Conservation (phyloP, 192 early-diverging fungal genomes). For the Podila epigama region DNA sequence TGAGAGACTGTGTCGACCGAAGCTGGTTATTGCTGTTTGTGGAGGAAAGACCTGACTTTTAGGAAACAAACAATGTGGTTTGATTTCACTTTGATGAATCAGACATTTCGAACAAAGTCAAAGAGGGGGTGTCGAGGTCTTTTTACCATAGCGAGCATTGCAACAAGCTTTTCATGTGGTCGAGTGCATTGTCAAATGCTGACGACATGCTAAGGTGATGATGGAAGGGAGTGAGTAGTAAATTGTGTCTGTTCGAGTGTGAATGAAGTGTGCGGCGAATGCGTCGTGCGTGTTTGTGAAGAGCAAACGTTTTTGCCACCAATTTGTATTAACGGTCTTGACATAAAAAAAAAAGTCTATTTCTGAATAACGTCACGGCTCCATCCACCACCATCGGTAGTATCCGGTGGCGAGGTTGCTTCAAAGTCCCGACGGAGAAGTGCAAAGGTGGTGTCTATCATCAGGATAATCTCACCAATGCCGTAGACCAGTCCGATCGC, state of each 20-base stretch:
- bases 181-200: slow-evolving; percentile 39
- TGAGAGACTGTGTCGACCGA: slow-evolving; percentile 24
- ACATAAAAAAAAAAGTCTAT: too few species aligned
- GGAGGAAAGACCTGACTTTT: background rate
- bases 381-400: slow-evolving; percentile 20
- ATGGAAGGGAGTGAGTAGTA: background rate
- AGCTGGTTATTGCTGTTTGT: slow-evolving; percentile 27
- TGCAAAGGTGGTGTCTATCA: slow-evolving; percentile 88
- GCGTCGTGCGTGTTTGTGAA: background rate
- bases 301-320: background rate
- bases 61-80: background rate
- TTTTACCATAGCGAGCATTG: slow-evolving; percentile 48
- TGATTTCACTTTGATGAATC: background rate
- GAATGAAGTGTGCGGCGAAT: background rate
- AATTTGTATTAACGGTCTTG: too few species aligned
- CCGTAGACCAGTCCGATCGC: slow-evolving; percentile 94
- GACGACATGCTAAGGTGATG: background rate
- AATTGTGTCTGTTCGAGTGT: background rate
- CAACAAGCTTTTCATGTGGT: slow-evolving; percentile 20
- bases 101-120: background rate
- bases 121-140: too few species aligned
- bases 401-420: slow-evolving; percentile 19
- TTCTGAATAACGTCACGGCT: slow-evolving; percentile 36
- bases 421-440: slow-evolving; percentile 84
- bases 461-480: slow-evolving; percentile 83